Evolutionary conservation across 805 yeast genomes (phyloP), one percentile per base, ranked within the genome.

Genomic region (Lachancea thermotolerans): DNA sequence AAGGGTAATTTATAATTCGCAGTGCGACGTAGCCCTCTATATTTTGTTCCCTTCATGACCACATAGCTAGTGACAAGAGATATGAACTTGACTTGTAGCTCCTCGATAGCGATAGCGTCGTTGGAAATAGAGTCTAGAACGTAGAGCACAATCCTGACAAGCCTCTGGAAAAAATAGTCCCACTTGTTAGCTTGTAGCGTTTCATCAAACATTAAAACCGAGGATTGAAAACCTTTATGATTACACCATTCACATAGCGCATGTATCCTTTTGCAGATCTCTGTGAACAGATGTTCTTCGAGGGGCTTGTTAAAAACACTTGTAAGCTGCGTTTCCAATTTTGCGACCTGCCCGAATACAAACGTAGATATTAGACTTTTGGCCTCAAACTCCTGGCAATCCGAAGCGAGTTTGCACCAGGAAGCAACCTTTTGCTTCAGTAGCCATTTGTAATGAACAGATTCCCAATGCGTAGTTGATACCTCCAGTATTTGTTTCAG

Each of bases 241-340:
- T 48, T 44, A 17, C 59, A 52, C 59, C 61, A 57, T 36, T 53
- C 58, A 32, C 57, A 52, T 9, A 62, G 36, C 3, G 55, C 47
- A 33, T 49, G 55, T 9, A 60, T 11, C 16, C 34, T 46, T 37
- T 51, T 54, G 25, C 53, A 36, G 17, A 37, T 37, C 4, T 32
- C 11, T 4, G 43, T 15, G 27, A 58, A 51, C 2, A 42, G 37
- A 1, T 42, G 44, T 1, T 32, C 18, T 10, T 51, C 55, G 12
- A 43, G 48, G 14, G 44, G 45, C 1, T 50, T 52, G n/a, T 18
- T 34, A 8, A 58, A 36, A 12, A 52, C 45, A n/a, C 49, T 44
- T 6, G 52, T 44, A 9, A 58, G 17, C 21, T 44, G 44, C n/a
- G 44, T 44, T 47, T 59, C 63, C 33, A 42, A 42, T 2, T 39